Evolutionary conservation across 305 asterid genomes (phyloP).

Genomic region (Fraxinus xanthoxyloides): DNA sequence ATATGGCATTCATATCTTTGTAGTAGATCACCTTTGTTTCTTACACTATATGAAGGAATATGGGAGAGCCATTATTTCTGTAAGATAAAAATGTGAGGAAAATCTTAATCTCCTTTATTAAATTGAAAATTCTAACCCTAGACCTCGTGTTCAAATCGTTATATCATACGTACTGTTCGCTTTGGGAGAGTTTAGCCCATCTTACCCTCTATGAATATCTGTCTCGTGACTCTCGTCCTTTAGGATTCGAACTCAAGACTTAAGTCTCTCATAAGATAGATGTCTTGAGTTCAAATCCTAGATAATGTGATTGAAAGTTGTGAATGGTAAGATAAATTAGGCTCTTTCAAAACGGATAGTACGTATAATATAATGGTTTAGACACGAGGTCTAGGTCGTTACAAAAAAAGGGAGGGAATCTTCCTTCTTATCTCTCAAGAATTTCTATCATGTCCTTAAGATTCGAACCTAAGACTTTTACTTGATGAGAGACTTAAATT

Average conservation of each 20-base stretch:
- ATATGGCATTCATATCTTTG: background rate
- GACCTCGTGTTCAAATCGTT: background rate
- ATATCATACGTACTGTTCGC: background rate
- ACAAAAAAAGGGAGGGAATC: background rate
- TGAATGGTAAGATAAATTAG: background rate
- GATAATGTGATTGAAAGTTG: background rate
- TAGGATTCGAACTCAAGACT: background rate
- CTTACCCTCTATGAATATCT: no score
- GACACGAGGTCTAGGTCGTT: background rate
- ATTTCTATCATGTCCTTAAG: no score
- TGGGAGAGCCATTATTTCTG: background rate
- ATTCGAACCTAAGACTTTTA: background rate
- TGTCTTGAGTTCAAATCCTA: no score
- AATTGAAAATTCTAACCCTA: background rate
- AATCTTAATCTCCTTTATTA: background rate
- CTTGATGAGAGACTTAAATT: background rate
- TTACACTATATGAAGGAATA: background rate
- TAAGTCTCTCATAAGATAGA: no score
- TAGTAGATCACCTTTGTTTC: background rate
- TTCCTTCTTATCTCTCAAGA: background rate
- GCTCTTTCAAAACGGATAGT: no score
- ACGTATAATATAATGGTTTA: no score
- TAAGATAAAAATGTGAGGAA: background rate
- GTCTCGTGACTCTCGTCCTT: background rate
- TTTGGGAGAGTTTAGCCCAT: background rate